Conservation (phyloP, 1,284 basidiomycete genomes). For the Ustilago vetiveriae region DNA sequence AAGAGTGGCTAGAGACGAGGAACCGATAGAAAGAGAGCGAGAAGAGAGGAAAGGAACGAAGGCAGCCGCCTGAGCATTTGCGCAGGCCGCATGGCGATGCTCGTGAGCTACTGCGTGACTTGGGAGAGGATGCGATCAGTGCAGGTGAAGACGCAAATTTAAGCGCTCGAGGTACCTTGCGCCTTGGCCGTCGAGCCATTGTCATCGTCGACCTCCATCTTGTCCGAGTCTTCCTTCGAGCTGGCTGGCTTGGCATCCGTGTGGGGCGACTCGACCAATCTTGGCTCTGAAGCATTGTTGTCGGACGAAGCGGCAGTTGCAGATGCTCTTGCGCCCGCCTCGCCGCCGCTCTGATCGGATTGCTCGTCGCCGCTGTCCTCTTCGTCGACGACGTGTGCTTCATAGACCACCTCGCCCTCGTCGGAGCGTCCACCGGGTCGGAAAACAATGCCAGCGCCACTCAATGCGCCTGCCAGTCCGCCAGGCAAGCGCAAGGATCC, state of each 20-base stretch:
- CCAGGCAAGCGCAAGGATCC: slow-evolving; percentile 46
- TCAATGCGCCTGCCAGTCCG: slow-evolving; percentile 54
- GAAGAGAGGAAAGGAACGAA: neutral
- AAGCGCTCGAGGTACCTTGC: slow-evolving; percentile 6
- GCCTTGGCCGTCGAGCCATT: slow-evolving; percentile 2
- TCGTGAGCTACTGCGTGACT: too few relatives aligned
- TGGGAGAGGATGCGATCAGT: neutral
- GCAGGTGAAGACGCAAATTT: neutral
- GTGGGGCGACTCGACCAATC: slow-evolving; percentile 51
- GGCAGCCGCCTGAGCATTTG: neutral
- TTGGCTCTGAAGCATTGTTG: slow-evolving; percentile 29
- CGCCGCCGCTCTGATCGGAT: slow-evolving; percentile 25
- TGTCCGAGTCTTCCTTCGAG: slow-evolving; percentile 25
- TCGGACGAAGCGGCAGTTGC: slow-evolving; percentile 7
- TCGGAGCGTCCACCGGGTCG: slow-evolving; percentile 55
- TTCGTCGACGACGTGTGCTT: slow-evolving; percentile 60
- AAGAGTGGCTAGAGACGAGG: neutral
- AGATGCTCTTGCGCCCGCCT: slow-evolving; percentile 11
- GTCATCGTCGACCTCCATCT: slow-evolving; percentile 38
- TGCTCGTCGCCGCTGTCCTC: slow-evolving; percentile 54
- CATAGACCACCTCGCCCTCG: slow-evolving; percentile 57
- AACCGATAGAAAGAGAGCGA: neutral
- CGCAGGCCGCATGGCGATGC: neutral
- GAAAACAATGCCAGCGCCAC: slow-evolving; percentile 62
- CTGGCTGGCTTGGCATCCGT: slow-evolving; percentile 40